Base-by-base conservation (phyloP, 1,284 basidiomycete genomes). In the Thecaphora frezii region DNA sequence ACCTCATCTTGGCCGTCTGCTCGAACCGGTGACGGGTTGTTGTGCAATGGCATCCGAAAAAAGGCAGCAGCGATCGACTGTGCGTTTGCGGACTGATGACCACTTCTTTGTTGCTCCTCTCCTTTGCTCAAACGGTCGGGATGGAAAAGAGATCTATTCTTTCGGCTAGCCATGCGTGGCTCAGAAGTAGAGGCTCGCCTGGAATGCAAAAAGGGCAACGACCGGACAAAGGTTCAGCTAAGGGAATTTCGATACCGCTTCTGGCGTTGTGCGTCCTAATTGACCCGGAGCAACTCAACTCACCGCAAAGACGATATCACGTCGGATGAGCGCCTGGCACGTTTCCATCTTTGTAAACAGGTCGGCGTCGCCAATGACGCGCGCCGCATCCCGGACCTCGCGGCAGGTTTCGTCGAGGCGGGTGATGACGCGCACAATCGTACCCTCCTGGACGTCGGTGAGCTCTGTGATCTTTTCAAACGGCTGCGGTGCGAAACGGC, bases 261-360 rank as follows among this genome's bases (percentile, higher is more conserved):
- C n/a, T n/a, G n/a, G n/a, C n/a, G n/a, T n/a, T n/a, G n/a, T n/a
- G n/a, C n/a, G n/a, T n/a, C n/a, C n/a, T 7, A 30, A 14, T 7
- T 7, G 28, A 8, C 28, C 8, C 8, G 28, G 28, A 30, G 14
- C 8, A 8, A 30, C 7, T 7, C 14, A 7, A n/a, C 38, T 39
- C 18, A 66, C 75, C 2, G 75, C 75, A 51, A 76, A 76, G 13
- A 78, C 69, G 44, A 78, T 75, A 46, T 78, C 76, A 12, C 76
- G 66, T n/a, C 69, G 50, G 46, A 98, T 97, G 77, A 90, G 88
- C 21, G 87, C 85, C 77, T 97, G 93, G 1, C 90, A 89, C 69
- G 89, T 89, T 77, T 97, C 94, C 91, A 98, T 97, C 81, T 98
- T 98, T 78, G 90, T 89, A 83, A 93, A 94, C 48, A 99, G 80